A percentile compares a stretch with the other conserved stretches of the same genome.
phyloP scores from a whole-genome alignment of 2,329 filamentous ascomycete species.

The Bipolaris gigantea region DNA sequence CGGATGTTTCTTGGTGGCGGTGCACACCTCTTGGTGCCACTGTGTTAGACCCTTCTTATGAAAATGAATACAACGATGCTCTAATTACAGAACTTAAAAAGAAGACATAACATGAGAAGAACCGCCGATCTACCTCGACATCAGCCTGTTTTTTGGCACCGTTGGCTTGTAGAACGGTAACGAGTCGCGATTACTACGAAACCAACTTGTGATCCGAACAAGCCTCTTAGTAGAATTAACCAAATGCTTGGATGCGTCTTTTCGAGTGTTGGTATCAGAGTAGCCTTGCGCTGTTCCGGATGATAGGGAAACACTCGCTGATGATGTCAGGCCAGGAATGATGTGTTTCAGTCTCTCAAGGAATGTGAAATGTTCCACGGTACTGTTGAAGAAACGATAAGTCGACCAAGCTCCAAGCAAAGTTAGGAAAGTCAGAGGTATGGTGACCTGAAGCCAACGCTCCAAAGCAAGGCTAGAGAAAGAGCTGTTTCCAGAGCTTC shows the following conservation, averaged over 20 bases:
- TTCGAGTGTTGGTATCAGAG: not conserved
- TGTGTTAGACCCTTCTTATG: no score
- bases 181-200: not conserved
- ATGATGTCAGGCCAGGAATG: not conserved
- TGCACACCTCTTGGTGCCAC: not conserved
- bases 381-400: conserved; percentile 14
- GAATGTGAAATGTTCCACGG: not conserved
- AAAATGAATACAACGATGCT: not conserved
- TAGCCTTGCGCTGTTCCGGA: not conserved
- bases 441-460: conserved; percentile 45
- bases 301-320: not conserved
- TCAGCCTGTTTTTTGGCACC: not conserved
- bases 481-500: conserved; percentile 11
- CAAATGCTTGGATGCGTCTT: no score
- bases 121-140: not conserved
- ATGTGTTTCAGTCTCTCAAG: not conserved
- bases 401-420: conserved; percentile 21
- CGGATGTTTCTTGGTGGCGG: not conserved
- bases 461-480: conserved; percentile 38
- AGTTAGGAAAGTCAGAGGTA: conserved; percentile 45
- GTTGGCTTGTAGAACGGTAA: not conserved
- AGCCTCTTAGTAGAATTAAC: not conserved
- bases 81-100: not conserved
- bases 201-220: not conserved
- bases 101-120: not conserved